Percentiles rank a stretch among this genome's conserved stretches.
These are phyloP conservation scores for Sporothrix dimorphospora DNA, from an alignment of 2,329 filamentous ascomycete genomes.

Conservation along the genomic window DNA sequence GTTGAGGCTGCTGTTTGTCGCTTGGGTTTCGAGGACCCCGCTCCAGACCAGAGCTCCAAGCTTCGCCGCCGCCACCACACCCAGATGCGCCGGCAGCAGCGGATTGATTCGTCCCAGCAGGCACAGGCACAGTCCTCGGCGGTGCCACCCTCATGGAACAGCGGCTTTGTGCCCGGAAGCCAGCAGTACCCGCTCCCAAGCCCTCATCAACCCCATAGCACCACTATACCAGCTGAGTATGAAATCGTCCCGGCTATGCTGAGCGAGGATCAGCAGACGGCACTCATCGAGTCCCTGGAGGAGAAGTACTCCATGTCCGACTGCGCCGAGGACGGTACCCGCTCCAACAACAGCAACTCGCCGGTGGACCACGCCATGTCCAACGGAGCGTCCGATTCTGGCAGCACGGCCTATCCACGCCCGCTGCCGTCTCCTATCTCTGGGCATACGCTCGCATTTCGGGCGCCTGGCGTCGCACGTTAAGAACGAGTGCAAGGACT, in stretches of 20 bases:
- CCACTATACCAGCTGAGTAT: neutral
- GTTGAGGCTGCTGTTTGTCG: neutral
- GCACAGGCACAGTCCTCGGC: neutral
- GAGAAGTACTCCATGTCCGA: neutral
- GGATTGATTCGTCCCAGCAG: neutral
- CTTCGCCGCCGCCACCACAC: neutral
- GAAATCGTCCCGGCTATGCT: neutral
- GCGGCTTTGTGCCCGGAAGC: neutral
- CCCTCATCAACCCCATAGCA: neutral
- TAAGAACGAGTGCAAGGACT: too few species aligned
- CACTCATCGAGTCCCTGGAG: neutral
- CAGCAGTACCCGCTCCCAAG: neutral
- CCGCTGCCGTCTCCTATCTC: neutral
- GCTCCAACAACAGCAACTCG: slow-evolving; percentile 5
- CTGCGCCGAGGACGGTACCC: neutral
- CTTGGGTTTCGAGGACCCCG: neutral
- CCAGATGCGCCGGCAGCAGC: neutral
- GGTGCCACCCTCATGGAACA: neutral
- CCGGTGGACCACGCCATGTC: neutral
- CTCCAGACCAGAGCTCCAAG: neutral
- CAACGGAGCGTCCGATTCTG: neutral
- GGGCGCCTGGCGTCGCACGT: neutral
- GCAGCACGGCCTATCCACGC: neutral
- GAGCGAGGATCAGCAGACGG: neutral
- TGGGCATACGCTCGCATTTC: neutral